Evolutionary conservation across 768 basidiomycete species (phyloP).

Genomic region (Auricularia sp.): DNA sequence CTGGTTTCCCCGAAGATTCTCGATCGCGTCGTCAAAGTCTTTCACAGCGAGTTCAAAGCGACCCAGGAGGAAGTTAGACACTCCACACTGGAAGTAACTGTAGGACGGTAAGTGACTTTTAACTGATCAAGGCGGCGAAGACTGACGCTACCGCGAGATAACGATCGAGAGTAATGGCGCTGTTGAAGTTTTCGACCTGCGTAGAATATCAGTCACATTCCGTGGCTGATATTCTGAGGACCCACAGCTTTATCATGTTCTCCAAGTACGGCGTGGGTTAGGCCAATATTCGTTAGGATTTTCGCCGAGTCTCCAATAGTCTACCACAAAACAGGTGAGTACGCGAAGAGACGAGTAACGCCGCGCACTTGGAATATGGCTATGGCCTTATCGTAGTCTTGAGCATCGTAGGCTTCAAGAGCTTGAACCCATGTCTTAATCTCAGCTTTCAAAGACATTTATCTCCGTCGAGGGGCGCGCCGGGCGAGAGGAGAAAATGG

Average conservation of each 20-base stretch:
- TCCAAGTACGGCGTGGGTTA: constrained; percentile 87
- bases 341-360: not conserved
- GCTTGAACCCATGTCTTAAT: constrained; percentile 84
- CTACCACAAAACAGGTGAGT: constrained; percentile 21
- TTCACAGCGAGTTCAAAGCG: constrained; percentile 64
- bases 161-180: constrained; percentile 67
- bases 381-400: constrained; percentile 68
- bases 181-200: constrained; percentile 60
- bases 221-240: not conserved
- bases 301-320: constrained; percentile 79
- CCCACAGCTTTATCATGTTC: constrained; percentile 63
- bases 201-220: not conserved
- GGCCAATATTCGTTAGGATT: constrained; percentile 85
- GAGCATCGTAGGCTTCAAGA: constrained; percentile 77
- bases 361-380: constrained; percentile 62
- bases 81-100: constrained; percentile 83
- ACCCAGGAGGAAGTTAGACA: constrained; percentile 77
- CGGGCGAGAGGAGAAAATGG: not conserved
- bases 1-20: constrained; percentile 74
- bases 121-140: not conserved
- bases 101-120: constrained; percentile 3
- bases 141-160: constrained; percentile 84
- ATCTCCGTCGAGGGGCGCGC: not conserved
- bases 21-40: constrained; percentile 76
- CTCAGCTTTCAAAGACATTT: constrained; percentile 25